Conservation (phyloP, 1,139 yeast species). For the Candida labiduridarum region DNA sequence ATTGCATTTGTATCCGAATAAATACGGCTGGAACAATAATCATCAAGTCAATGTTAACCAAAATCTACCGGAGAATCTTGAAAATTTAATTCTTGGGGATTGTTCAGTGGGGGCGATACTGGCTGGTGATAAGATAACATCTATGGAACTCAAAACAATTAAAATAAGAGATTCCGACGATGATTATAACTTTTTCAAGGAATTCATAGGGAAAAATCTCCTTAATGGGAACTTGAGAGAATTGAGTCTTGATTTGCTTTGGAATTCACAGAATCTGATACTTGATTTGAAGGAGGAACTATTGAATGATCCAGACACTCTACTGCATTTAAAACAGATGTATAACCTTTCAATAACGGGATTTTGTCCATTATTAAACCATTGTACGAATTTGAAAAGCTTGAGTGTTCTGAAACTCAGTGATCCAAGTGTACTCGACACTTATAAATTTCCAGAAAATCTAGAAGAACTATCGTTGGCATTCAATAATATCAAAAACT, state of each 20-base stretch:
- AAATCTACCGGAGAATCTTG: conserved; percentile 19
- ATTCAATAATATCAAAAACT: conserved; percentile 18
- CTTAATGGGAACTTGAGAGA: conserved; percentile 5
- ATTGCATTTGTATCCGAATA: conserved; percentile 19
- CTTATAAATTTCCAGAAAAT: conserved; percentile 13
- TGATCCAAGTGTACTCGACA: conserved; percentile 2
- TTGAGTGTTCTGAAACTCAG: conserved; percentile 6
- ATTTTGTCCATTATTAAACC: background rate
- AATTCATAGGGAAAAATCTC: conserved; percentile 14
- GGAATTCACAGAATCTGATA: conserved; percentile 3
- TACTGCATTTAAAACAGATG: conserved; percentile 5
- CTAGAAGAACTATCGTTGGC: conserved; percentile 18
- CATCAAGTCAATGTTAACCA: conserved; percentile 13
- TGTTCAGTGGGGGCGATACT: conserved; percentile 10
- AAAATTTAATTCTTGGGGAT: conserved; percentile 20
- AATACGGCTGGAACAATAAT: conserved; percentile 19
- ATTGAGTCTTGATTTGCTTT: conserved; percentile 6
- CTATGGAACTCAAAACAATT: background rate
- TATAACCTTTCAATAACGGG: conserved; percentile 2
- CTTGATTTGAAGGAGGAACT: conserved; percentile 5
- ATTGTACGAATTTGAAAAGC: conserved; percentile 6
- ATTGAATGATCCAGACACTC: conserved; percentile 3
- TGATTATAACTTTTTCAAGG: conserved; percentile 14
- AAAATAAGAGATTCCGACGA: conserved; percentile 19
- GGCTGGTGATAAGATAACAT: background rate